Evolutionary conservation across 176 grass and related monocot genomes (phyloP), one percentile per base, ranked within the genome.

Genomic region (Zoysia pacifica): DNA sequence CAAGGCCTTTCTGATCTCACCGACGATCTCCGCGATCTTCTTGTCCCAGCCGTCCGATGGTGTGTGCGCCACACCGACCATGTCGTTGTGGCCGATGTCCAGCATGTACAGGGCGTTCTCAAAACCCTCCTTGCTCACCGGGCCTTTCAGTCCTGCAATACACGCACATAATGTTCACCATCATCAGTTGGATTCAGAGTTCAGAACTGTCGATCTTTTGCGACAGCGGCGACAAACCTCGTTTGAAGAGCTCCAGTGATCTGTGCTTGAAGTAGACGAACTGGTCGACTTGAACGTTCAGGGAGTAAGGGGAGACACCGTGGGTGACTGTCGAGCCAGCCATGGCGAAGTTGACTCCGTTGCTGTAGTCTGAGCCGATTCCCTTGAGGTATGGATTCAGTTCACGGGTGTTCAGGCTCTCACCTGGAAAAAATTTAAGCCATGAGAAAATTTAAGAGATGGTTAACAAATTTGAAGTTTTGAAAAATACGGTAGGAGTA

Each of bases 61-160:
- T 9, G 45, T 67, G 67, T 86, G 83, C 41, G 75, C 72, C 48
- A 89, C 81, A 42, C 43, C 84, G 5, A 55, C 71, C 35, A 94
- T 61, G 83, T 94, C 94, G 11, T 93, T 97, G 79, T 97, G 89
- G 58, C 94, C 91, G 7, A 97, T 94, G 74, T 97, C 94, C 68
- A 94, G 88, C 81, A 69, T 87, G 83, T 97, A 97, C 40, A 97
- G 76, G 2, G 91, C 94, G 5, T 83, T 88, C 42, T 87, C 67
- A 62, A 94, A 97, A 11, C 80, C 89, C 40, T 90, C 79, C 79
- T 89, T 85, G 74, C n/a, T 70, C 28, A 86, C 79, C 13, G 86
- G 84, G 5, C 85, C 93, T 48, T 86, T 91, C 58, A 71, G 19
- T 53, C 93, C 93, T 97, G 66, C 18, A 83, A 69, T 28, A 28